Conservation (phyloP, 2,329 filamentous ascomycete species). For the Magnaporthiopsis incrustans region DNA sequence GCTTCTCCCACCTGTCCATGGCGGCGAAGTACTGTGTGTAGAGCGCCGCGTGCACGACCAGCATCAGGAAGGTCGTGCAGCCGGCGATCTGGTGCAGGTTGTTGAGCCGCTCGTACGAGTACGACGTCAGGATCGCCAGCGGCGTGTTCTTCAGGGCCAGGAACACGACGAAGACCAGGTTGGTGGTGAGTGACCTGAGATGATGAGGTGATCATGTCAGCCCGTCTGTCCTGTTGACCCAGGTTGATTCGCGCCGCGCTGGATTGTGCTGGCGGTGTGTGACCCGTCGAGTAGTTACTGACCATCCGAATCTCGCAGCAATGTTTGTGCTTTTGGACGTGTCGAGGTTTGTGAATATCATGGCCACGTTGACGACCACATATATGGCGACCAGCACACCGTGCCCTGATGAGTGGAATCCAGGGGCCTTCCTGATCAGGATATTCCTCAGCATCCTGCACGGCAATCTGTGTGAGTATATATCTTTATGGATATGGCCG, state of each 20-base stretch:
- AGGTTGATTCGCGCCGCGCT: too few species aligned
- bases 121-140: constrained; percentile 41
- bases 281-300: constrained; percentile 8
- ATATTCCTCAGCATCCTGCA: constrained; percentile 18
- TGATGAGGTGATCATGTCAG: constrained; percentile 6
- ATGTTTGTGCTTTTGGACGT: constrained; percentile 13
- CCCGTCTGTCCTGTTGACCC: background rate
- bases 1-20: constrained; percentile 18
- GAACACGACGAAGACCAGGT: constrained; percentile 44
- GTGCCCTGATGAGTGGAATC: constrained; percentile 25
- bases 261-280: too few species aligned
- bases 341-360: constrained; percentile 23
- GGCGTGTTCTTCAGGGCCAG: constrained; percentile 52
- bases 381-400: constrained; percentile 22
- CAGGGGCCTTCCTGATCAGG: constrained; percentile 22
- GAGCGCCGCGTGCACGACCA: constrained; percentile 36
- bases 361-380: constrained; percentile 20
- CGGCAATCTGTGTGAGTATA: background rate
- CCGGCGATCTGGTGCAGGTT: constrained; percentile 47
- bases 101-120: constrained; percentile 52
- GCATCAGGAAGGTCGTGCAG: constrained; percentile 36
- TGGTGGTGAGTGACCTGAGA: constrained; percentile 25
- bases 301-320: constrained; percentile 25
- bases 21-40: constrained; percentile 34
- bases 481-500: too few species aligned